These are phyloP conservation scores for Cladophialophora exuberans DNA, from an alignment of 2,329 filamentous ascomycete species.

Conservation along the genomic window DNA sequence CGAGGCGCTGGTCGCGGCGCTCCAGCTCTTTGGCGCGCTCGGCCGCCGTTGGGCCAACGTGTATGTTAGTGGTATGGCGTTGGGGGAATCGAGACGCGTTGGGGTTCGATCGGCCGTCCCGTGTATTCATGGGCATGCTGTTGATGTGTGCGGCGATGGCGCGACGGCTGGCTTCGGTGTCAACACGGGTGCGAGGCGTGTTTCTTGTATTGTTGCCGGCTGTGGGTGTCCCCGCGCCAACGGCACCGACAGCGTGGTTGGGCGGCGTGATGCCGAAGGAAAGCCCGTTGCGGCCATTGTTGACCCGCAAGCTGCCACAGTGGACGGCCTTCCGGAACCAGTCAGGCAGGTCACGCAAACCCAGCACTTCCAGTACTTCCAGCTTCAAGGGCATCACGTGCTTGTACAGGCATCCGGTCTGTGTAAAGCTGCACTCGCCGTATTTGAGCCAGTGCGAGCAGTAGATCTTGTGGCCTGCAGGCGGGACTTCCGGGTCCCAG, in stretches of 20 bases:
- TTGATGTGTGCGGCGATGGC: conserved; percentile 13
- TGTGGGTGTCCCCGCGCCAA: no score
- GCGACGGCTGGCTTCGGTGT: not conserved
- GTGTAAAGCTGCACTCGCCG: conserved; percentile 80
- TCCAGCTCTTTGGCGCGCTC: conserved; percentile 2
- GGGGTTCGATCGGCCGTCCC: not conserved
- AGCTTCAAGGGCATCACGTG: conserved; percentile 82
- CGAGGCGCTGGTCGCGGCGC: conserved; percentile 13
- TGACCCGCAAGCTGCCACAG: conserved; percentile 36
- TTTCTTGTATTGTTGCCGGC: conserved; percentile 1
- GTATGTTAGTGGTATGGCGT: conserved; percentile 9
- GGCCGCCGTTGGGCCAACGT: not conserved
- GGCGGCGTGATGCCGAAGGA: conserved; percentile 24
- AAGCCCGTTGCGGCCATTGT: conserved; percentile 16
- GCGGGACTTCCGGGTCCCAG: not conserved
- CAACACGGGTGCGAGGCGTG: not conserved
- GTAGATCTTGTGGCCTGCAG: conserved; percentile 68
- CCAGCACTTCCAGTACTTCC: conserved; percentile 68
- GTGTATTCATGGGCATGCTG: conserved; percentile 1
- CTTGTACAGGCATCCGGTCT: conserved; percentile 86
- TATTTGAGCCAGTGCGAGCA: conserved; percentile 90
- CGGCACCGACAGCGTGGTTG: no score
- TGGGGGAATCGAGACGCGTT: no score
- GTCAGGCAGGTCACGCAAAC: conserved; percentile 61
- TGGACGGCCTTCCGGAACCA: conserved; percentile 59